Evolutionary conservation across 441 rosid species (phyloP), one percentile per base, ranked within the genome.

Genomic region (Cnidoscolus chayamansa): DNA sequence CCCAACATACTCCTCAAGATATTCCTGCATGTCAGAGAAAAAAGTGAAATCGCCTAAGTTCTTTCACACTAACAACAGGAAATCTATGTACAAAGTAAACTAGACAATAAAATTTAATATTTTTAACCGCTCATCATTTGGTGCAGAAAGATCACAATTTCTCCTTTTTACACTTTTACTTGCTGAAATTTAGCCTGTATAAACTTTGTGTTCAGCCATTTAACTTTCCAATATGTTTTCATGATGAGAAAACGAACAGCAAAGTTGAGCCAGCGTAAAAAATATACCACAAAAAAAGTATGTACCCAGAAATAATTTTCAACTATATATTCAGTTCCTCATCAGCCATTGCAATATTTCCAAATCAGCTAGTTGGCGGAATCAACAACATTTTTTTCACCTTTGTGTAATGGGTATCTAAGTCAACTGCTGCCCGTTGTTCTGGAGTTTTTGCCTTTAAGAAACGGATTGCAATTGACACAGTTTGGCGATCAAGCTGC

Each of bases 351-450:
- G 5, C 16, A 12, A 1, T 16, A 31, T 2, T 32, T 67, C 32
- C 16, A 31, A 53, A 54, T 51, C 49, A 3, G 49, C 15, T 35
- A 54, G 15, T 35, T 32, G 32, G 50, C 71, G 35, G n/a, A 10
- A 67, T 47, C 55, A 48, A 12, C 53, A 16, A 10, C 49, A 63
- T 1, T 11, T 50, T 50, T 19, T 32, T 68, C 19, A 91, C 98
- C 94, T 84, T 71, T 54, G 98, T 76, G 77, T 89, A 96, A 79
- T 96, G 99, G 31, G 98, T 89, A 80, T 96, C 99, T 84, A 96
- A 82, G 84, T 95, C 99, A 77, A 95, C 98, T 10, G 92, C 94
- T 67, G 99, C 99, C 78, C 99, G 82, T 80, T 93, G 86, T 74
- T 89, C 86, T 4, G 97, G 97, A 59, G 97, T 88, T 76, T 88